These are phyloP conservation scores for Ensete glaucum DNA, from an alignment of 176 grass and related monocot species.

Conservation along the genomic window DNA sequence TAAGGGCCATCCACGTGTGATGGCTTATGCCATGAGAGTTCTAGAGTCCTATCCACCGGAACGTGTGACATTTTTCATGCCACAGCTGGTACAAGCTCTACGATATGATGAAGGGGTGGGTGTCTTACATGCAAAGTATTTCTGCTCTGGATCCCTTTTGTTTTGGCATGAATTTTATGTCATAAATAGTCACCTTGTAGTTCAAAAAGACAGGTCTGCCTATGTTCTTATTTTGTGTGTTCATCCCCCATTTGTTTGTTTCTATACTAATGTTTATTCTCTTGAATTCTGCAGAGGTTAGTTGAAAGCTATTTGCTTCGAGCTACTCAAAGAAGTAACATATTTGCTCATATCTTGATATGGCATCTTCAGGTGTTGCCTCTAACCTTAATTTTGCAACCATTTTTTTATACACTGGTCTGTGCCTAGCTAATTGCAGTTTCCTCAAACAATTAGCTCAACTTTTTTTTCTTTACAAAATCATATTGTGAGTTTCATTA, in stretches of 20 bases:
- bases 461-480: background rate
- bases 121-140: background rate
- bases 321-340: slow-evolving; percentile 87
- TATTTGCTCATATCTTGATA: slow-evolving; percentile 99
- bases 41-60: slow-evolving; percentile 96
- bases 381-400: background rate
- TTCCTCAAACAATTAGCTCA: background rate
- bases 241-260: slow-evolving; percentile 9
- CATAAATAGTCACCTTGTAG: background rate
- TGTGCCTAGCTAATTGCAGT: background rate
- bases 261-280: background rate
- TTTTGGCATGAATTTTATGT: background rate
- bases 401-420: background rate
- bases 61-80: slow-evolving; percentile 97
- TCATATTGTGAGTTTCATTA: slow-evolving; percentile 9
- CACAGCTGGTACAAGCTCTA: slow-evolving; percentile 94
- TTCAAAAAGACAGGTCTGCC: background rate
- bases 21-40: slow-evolving; percentile 97
- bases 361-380: slow-evolving; percentile 84
- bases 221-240: background rate
- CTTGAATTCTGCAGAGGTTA: slow-evolving; percentile 62
- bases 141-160: background rate
- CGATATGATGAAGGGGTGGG: slow-evolving; percentile 95
- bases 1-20: slow-evolving; percentile 92
- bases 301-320: slow-evolving; percentile 98